These are phyloP conservation scores for Citrus unshiu DNA, from an alignment of 345 rosid genomes.

Conservation along the genomic window DNA sequence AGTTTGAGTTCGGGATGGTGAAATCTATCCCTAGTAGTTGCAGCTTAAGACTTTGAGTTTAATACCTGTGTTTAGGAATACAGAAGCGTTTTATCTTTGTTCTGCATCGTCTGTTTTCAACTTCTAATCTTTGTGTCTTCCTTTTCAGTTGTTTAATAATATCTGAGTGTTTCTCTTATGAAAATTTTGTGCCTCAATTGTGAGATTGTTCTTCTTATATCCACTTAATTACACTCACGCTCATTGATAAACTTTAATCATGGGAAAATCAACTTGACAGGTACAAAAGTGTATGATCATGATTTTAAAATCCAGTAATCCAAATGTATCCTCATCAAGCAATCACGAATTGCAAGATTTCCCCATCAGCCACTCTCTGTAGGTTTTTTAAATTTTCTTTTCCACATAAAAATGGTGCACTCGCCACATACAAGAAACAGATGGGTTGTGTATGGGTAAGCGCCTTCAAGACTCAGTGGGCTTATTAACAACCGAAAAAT, in stretches of 20 bases:
- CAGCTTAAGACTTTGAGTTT: neutral
- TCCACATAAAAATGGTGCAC: neutral
- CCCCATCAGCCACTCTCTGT: conserved; percentile 39
- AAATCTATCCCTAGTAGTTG: neutral
- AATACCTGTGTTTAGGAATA: neutral
- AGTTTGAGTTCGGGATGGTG: neutral
- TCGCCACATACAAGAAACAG: neutral
- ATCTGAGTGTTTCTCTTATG: neutral
- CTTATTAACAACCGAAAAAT: neutral
- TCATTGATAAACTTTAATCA: neutral
- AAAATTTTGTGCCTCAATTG: neutral
- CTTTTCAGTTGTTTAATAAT: neutral
- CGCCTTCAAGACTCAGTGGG: neutral
- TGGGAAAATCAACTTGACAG: neutral
- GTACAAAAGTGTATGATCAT: neutral
- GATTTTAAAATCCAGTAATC: neutral
- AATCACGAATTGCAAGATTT: neutral
- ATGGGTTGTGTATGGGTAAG: neutral
- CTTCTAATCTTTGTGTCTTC: neutral
- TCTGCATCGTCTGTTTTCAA: neutral
- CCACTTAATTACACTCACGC: neutral
- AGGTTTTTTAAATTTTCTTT: conserved; percentile 31
- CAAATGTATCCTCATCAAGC: neutral
- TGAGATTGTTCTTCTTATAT: neutral
- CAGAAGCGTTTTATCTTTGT: neutral